These are phyloP conservation scores for Taxillus chinensis DNA, from an alignment of 164 flowering plant species.

Conservation along the genomic window DNA sequence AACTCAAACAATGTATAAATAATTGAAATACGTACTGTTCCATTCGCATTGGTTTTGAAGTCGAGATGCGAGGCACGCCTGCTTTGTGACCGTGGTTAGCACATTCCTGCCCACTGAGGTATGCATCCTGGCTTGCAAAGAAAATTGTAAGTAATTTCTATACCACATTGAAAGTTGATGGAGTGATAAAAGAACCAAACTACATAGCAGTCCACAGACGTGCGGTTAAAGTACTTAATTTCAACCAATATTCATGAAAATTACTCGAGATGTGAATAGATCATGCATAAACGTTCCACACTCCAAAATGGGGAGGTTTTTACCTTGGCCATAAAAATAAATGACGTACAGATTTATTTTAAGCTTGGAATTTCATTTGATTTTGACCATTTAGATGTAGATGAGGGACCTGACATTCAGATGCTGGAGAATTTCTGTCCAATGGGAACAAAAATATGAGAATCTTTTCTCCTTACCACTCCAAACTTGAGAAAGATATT, in stretches of 20 bases:
- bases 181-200: no score
- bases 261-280: no score
- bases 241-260: no score
- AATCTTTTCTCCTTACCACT: conserved; percentile 35
- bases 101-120: conserved; percentile 42
- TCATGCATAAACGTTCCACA: no score
- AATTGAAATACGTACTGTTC: conserved; percentile 4
- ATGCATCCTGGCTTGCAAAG: conserved; percentile 35
- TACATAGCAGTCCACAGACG: no score
- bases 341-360: no score
- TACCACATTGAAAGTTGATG: no score
- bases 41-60: conserved; percentile 14
- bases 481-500: conserved; percentile 28
- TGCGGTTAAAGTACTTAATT: no score
- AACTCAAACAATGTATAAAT: neutral
- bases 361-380: neutral
- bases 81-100: conserved; percentile 15
- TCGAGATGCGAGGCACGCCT: conserved; percentile 27
- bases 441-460: neutral
- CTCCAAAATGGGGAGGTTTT: no score
- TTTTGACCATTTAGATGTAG: neutral
- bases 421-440: neutral
- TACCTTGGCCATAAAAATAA: no score
- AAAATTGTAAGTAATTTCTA: neutral
- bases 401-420: neutral